These are phyloP conservation scores for Saccharomycopsis sp. DNA, from an alignment of 805 yeast species.

Conservation along the genomic window DNA sequence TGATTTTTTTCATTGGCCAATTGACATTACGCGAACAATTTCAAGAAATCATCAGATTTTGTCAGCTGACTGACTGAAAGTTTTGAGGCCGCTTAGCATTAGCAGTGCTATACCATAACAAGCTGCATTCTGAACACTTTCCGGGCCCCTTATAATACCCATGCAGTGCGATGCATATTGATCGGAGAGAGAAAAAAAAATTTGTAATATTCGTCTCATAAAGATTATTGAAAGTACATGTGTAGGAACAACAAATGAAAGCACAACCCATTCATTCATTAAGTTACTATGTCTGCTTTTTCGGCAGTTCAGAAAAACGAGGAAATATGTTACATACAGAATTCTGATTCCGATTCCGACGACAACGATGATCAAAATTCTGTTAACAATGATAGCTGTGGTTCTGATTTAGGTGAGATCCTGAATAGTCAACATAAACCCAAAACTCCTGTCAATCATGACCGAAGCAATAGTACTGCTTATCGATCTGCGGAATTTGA, in stretches of 20 bases:
- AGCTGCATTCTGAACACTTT: too few relatives aligned
- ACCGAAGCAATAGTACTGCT: neutral
- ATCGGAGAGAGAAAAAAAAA: neutral
- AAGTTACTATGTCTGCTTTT: conserved; percentile 18
- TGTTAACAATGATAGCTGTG: neutral
- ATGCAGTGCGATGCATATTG: neutral
- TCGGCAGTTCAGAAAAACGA: conserved; percentile 14
- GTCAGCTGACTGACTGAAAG: neutral
- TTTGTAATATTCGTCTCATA: neutral
- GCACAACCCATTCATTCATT: too few relatives aligned
- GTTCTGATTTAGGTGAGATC: neutral
- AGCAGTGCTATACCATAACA: neutral
- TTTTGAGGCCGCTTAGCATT: neutral
- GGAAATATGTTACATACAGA: conserved; percentile 12
- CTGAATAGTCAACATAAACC: neutral
- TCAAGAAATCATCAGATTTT: conserved; percentile 1
- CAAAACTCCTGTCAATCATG: neutral
- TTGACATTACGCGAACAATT: neutral
- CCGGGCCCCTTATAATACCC: neutral
- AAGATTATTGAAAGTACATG: too few relatives aligned
- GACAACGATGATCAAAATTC: neutral
- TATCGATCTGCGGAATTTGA: neutral
- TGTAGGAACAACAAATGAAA: too few relatives aligned
- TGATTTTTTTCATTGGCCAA: conserved; percentile 1
- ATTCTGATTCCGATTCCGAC: conserved; percentile 16